These are phyloP conservation scores for Penicillium sp. DNA, from an alignment of 2,329 filamentous ascomycete species.

Conservation along the genomic window DNA sequence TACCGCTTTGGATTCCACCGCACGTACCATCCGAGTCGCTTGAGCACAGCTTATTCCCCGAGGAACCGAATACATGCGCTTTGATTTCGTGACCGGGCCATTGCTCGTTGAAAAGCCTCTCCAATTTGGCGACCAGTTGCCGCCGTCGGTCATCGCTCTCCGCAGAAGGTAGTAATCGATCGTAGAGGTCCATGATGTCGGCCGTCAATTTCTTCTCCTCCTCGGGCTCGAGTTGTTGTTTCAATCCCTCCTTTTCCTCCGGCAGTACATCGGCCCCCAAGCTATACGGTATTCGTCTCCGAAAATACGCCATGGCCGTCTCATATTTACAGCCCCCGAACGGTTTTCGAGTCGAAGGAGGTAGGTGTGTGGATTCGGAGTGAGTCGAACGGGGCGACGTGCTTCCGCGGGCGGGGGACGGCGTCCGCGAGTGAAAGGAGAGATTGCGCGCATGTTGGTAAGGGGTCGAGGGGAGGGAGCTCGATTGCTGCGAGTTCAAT, in stretches of 20 bases:
- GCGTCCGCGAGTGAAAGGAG: conserved; percentile 73
- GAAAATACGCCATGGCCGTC: conserved; percentile 75
- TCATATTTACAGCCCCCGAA: conserved; percentile 81
- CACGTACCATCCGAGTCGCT: conserved; percentile 88
- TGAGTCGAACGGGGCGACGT: conserved; percentile 88
- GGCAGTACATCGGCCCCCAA: conserved; percentile 78
- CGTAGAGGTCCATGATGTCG: conserved; percentile 83
- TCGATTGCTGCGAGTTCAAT: conserved; percentile 67
- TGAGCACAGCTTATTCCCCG: conserved; percentile 89
- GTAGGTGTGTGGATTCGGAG: conserved; percentile 77
- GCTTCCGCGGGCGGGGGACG: conserved; percentile 73
- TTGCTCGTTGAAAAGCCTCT: conserved; percentile 80
- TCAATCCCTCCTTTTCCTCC: conserved; percentile 65
- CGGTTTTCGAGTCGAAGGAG: conserved; percentile 66
- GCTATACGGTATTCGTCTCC: conserved; percentile 87
- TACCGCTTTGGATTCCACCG: background rate
- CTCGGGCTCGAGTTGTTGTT: conserved; percentile 67
- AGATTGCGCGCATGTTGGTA: conserved; percentile 84
- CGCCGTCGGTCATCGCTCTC: conserved; percentile 74
- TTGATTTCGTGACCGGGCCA: conserved; percentile 90
- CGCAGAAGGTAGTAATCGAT: conserved; percentile 75
- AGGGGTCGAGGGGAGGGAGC: conserved; percentile 88
- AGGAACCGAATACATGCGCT: conserved; percentile 96
- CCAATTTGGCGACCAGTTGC: conserved; percentile 80
- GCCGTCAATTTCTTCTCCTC: conserved; percentile 73